A percentile compares a stretch with the other conserved stretches of the same genome.
Evolutionary conservation across 2,329 filamentous ascomycete species (phyloP).

Genomic region (Sarocladiaceae sp.): DNA sequence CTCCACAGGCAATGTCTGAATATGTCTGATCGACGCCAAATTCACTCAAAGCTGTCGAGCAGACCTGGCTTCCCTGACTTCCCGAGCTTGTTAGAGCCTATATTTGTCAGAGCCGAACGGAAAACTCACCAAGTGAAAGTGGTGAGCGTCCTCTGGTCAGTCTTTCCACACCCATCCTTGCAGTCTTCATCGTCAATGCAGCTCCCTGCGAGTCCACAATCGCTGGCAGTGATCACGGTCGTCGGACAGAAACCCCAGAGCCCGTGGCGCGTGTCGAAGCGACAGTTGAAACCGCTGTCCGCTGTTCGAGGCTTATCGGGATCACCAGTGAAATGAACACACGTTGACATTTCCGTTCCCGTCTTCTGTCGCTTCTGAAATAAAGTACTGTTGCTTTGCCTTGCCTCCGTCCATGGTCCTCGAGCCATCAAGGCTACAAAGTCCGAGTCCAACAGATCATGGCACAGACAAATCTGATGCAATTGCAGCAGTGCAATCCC

Average conservation of each 20-base stretch:
- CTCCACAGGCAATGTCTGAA: not conserved
- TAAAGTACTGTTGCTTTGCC: not conserved
- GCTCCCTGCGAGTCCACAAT: constrained; percentile 10
- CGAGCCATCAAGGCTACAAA: no score
- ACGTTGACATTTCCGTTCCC: constrained; percentile 11
- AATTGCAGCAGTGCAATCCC: no score
- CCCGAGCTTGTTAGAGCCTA: not conserved
- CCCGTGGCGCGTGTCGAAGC: constrained; percentile 5
- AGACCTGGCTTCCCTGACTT: not conserved
- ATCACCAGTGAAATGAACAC: constrained; percentile 7
- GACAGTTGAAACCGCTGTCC: constrained; percentile 9
- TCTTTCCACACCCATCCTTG: not conserved
- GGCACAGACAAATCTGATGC: no score
- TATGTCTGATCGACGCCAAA: not conserved
- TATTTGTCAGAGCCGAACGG: not conserved
- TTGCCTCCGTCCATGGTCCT: no score
- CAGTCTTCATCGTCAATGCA: constrained; percentile 8
- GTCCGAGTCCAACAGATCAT: no score
- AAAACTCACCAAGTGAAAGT: not conserved
- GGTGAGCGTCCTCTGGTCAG: not conserved
- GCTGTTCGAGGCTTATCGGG: constrained; percentile 3
- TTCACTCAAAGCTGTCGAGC: not conserved
- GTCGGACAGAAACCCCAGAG: constrained; percentile 11
- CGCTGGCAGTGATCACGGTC: constrained; percentile 3
- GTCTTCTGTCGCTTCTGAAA: not conserved